Conservation (phyloP, 2,329 filamentous ascomycete species). For the Coleophoma cylindrospora region DNA sequence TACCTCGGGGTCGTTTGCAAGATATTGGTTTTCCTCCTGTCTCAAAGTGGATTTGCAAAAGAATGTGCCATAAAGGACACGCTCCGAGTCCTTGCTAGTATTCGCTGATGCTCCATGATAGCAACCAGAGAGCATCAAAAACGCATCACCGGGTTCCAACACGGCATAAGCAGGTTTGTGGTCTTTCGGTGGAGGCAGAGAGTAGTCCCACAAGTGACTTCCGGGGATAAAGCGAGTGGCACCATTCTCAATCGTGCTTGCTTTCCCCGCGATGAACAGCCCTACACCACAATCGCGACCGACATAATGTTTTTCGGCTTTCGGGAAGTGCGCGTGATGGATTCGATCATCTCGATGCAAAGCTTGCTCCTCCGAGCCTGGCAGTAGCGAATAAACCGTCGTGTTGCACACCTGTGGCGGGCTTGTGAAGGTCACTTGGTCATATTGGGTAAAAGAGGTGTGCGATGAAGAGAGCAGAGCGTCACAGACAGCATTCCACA, state of each 20-base stretch:
- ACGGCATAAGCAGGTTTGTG: conserved; percentile 30
- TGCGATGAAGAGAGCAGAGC: background rate
- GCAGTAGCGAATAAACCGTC: background rate
- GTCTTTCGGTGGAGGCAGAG: conserved; percentile 18
- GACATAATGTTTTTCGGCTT: conserved; percentile 2
- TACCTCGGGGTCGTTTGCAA: conserved; percentile 25
- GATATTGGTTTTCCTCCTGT: conserved; percentile 29
- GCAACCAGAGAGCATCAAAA: conserved; percentile 27
- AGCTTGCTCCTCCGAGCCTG: conserved; percentile 22
- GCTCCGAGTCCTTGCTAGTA: conserved; percentile 13
- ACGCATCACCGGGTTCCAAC: conserved; percentile 28
- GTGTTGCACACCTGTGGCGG: background rate
- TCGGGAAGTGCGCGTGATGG: conserved; percentile 20
- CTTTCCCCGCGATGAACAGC: conserved; percentile 23
- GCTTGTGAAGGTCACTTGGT: background rate
- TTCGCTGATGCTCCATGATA: conserved; percentile 29
- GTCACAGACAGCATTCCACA: background rate
- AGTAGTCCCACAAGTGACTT: conserved; percentile 25
- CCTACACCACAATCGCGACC: conserved; percentile 18
- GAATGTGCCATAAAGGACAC: conserved; percentile 26
- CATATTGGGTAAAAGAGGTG: background rate
- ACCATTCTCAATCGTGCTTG: conserved; percentile 24
- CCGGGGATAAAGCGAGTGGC: conserved; percentile 29
- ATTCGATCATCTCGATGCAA: conserved; percentile 28
- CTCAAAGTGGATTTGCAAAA: conserved; percentile 24